phyloP scores from a whole-genome alignment of 768 basidiomycete species.

The Termitomyces sp. region DNA sequence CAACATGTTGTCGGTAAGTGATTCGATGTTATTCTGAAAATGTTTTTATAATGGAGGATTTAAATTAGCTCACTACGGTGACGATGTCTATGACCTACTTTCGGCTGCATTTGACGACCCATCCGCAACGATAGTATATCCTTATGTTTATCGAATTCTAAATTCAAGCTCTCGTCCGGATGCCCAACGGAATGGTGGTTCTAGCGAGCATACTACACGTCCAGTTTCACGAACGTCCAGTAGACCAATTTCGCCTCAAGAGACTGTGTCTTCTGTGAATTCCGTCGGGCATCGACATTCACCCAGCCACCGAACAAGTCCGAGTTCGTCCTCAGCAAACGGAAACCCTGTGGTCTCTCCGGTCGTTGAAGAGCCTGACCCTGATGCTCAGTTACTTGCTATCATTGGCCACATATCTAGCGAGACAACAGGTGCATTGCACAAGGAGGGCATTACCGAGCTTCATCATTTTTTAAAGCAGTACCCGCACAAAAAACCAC shows the following conservation, averaged over 20 bases:
- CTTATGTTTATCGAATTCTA: slow-evolving; percentile 90
- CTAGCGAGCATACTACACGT: slow-evolving; percentile 38
- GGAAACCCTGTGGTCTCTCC: slow-evolving; percentile 51
- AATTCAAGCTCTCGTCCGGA: slow-evolving; percentile 61
- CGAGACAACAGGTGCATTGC: slow-evolving; percentile 84
- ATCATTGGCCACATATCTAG: slow-evolving; percentile 88
- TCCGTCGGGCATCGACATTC: slow-evolving; percentile 55
- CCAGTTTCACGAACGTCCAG: slow-evolving; percentile 62
- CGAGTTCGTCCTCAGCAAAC: slow-evolving; percentile 62
- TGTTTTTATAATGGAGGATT: slow-evolving; percentile 6
- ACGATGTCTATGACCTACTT: slow-evolving; percentile 88
- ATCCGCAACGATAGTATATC: slow-evolving; percentile 96
- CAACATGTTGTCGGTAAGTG: slow-evolving; percentile 93
- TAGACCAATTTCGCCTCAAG: slow-evolving; percentile 71
- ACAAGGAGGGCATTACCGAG: slow-evolving; percentile 94
- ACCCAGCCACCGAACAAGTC: slow-evolving; percentile 66
- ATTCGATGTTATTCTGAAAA: neutral
- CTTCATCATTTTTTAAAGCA: slow-evolving; percentile 91
- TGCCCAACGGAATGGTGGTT: slow-evolving; percentile 31
- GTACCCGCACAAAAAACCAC: slow-evolving; percentile 78
- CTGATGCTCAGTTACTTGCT: slow-evolving; percentile 76
- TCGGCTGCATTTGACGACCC: slow-evolving; percentile 91
- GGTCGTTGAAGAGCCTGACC: slow-evolving; percentile 79
- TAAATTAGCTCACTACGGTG: slow-evolving; percentile 71
- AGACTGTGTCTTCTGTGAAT: slow-evolving; percentile 47